phyloP scores from a whole-genome alignment of 1,284 basidiomycete species.

The Irpex sp. region DNA sequence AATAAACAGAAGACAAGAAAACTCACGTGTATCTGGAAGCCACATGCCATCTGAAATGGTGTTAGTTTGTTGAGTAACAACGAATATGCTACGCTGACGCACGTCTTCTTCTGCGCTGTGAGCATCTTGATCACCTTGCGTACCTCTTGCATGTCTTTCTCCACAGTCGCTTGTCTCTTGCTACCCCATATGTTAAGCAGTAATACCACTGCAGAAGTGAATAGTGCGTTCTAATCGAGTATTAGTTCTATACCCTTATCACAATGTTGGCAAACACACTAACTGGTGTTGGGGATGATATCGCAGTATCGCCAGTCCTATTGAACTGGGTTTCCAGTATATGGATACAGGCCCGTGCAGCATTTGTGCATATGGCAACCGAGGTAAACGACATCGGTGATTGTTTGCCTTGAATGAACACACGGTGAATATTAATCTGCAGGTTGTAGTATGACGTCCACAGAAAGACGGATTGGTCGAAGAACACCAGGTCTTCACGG shows the following conservation, averaged over 20 bases:
- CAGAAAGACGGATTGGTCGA: conserved; percentile 70
- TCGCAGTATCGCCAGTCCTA: conserved; percentile 20
- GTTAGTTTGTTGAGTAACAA: background rate
- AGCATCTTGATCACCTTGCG: conserved; percentile 57
- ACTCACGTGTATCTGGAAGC: conserved; percentile 41
- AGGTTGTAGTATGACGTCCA: conserved; percentile 70
- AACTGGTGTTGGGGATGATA: background rate
- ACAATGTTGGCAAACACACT: background rate
- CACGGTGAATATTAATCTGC: conserved; percentile 78
- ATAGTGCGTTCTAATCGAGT: conserved; percentile 32
- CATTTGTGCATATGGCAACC: conserved; percentile 81
- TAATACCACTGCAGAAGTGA: conserved; percentile 59
- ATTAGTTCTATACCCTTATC: background rate
- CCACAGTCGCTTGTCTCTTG: conserved; percentile 45
- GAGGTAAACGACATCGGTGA: conserved; percentile 62
- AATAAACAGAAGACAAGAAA: background rate
- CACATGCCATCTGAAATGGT: conserved; percentile 38
- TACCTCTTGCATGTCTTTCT: conserved; percentile 60
- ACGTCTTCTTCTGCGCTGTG: conserved; percentile 43
- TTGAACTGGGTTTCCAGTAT: conserved; percentile 56
- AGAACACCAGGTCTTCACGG: conserved; percentile 50
- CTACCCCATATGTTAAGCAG: conserved; percentile 68
- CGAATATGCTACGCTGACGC: conserved; percentile 11
- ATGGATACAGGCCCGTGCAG: conserved; percentile 75
- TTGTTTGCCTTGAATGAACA: conserved; percentile 75